These are phyloP conservation scores for Chaetomiaceae sp. DNA, from an alignment of 2,329 filamentous ascomycete genomes.

Conservation along the genomic window DNA sequence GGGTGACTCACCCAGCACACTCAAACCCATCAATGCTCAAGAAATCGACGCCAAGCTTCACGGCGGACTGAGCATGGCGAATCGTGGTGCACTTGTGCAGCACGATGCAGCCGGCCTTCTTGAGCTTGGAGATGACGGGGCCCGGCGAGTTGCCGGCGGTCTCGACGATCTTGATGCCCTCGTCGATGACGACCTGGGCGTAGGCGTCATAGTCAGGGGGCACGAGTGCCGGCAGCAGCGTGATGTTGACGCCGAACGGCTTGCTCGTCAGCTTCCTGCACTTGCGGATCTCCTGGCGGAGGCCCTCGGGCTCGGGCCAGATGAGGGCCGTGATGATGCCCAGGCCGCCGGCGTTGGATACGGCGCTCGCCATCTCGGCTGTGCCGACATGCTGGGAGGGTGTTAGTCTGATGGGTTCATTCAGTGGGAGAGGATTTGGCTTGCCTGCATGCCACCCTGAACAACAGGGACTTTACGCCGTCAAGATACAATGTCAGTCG, in stretches of 20 bases:
- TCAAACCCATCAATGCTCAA: slow-evolving; percentile 96
- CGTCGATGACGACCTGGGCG: slow-evolving; percentile 87
- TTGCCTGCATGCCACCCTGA: slow-evolving; percentile 69
- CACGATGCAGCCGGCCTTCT: slow-evolving; percentile 71
- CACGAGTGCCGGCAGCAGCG: slow-evolving; percentile 81
- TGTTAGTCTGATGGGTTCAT: background rate
- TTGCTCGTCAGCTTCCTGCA: slow-evolving; percentile 74
- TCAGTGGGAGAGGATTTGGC: slow-evolving; percentile 2
- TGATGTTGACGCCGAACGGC: slow-evolving; percentile 93
- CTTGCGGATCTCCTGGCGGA: slow-evolving; percentile 87
- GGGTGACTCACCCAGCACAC: slow-evolving; percentile 61
- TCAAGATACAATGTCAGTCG: slow-evolving; percentile 24
- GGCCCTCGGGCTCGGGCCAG: slow-evolving; percentile 84
- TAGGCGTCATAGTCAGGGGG: slow-evolving; percentile 92
- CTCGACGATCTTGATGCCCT: slow-evolving; percentile 86
- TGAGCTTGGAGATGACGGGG: slow-evolving; percentile 84
- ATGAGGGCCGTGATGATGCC: slow-evolving; percentile 85
- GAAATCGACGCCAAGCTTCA: slow-evolving; percentile 95
- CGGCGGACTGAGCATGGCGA: slow-evolving; percentile 81
- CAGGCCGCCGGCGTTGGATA: slow-evolving; percentile 76
- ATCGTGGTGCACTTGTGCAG: slow-evolving; percentile 98
- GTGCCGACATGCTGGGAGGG: slow-evolving; percentile 68
- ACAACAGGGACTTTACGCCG: slow-evolving; percentile 64
- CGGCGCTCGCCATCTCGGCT: slow-evolving; percentile 70
- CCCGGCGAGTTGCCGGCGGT: slow-evolving; percentile 60